Conservation (phyloP, 2,329 filamentous ascomycete genomes). For the Didymella keratinophila region DNA sequence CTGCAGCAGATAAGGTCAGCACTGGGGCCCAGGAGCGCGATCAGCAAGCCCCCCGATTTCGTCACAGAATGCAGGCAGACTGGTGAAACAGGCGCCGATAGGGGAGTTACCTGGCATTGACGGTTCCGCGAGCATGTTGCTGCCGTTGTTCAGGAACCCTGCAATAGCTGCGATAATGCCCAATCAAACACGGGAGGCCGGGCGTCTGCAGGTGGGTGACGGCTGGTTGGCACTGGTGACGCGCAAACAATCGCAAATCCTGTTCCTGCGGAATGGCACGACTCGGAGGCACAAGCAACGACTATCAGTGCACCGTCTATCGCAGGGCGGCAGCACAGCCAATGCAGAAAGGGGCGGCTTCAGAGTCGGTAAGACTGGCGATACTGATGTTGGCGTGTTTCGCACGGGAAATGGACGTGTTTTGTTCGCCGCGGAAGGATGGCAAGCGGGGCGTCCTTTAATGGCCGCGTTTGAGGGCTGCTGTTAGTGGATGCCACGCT, state of each 20-base stretch:
- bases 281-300: conserved; percentile 19
- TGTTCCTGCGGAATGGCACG: conserved; percentile 24
- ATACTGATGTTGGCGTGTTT: conserved; percentile 41
- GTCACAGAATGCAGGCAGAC: conserved; percentile 36
- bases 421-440: conserved; percentile 24
- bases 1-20: conserved; percentile 39
- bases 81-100: conserved; percentile 48
- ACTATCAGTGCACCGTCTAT: too few relatives aligned
- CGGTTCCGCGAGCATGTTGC: conserved; percentile 53
- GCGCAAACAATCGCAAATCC: conserved; percentile 27
- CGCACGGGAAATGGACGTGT: conserved; percentile 30
- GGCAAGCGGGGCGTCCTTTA: conserved; percentile 30
- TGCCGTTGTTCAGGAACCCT: conserved; percentile 43
- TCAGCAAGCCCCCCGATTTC: conserved; percentile 34
- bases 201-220: conserved; percentile 26
- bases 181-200: conserved; percentile 45
- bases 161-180: conserved; percentile 39
- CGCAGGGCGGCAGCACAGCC: conserved; percentile 9
- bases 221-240: conserved; percentile 29
- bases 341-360: conserved; percentile 30
- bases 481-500: conserved; percentile 29
- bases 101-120: conserved; percentile 53
- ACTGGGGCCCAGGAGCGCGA: conserved; percentile 22
- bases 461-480: conserved; percentile 24
- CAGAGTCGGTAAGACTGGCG: conserved; percentile 48